Evolutionary conservation across 768 basidiomycete genomes (phyloP).

Genomic region (Suillus ampliporus): DNA sequence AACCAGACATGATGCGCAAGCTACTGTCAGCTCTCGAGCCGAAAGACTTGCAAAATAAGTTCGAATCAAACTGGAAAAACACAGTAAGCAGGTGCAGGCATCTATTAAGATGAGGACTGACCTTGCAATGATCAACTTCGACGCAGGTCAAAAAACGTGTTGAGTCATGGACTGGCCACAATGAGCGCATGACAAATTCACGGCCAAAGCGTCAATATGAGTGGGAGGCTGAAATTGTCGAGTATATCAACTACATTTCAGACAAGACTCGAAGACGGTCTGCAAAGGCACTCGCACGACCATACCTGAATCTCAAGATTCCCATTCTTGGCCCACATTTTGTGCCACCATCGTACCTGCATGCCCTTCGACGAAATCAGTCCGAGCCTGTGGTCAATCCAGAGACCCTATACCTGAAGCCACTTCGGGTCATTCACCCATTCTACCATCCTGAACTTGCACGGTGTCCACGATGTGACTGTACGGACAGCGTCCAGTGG

Average conservation of each 20-base stretch:
- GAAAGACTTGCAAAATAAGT: neutral
- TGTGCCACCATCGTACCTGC: slow-evolving; percentile 24
- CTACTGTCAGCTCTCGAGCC: neutral
- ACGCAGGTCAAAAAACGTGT: slow-evolving; percentile 10
- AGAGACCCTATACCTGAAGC: slow-evolving; percentile 7
- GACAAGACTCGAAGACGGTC: slow-evolving; percentile 6
- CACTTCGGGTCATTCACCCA: slow-evolving; percentile 13
- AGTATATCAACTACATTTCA: slow-evolving; percentile 26
- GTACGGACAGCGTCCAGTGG: neutral
- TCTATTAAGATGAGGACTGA: neutral
- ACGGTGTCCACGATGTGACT: slow-evolving; percentile 1
- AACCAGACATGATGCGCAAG: neutral
- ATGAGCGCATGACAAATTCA: neutral
- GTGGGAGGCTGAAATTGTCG: slow-evolving; percentile 27
- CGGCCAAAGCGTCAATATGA: slow-evolving; percentile 19
- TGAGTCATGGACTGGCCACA: slow-evolving; percentile 3
- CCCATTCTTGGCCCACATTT: slow-evolving; percentile 30
- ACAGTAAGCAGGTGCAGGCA: neutral
- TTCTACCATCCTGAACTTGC: slow-evolving; percentile 15
- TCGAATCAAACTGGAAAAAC: neutral
- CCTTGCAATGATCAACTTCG: neutral
- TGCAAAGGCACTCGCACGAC: neutral
- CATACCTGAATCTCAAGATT: slow-evolving; percentile 15
- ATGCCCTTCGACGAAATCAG: slow-evolving; percentile 12
- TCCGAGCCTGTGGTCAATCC: slow-evolving; percentile 1